These are phyloP conservation scores for Martiniozyma asiatica DNA, from an alignment of 1,139 yeast species.

Conservation along the genomic window DNA sequence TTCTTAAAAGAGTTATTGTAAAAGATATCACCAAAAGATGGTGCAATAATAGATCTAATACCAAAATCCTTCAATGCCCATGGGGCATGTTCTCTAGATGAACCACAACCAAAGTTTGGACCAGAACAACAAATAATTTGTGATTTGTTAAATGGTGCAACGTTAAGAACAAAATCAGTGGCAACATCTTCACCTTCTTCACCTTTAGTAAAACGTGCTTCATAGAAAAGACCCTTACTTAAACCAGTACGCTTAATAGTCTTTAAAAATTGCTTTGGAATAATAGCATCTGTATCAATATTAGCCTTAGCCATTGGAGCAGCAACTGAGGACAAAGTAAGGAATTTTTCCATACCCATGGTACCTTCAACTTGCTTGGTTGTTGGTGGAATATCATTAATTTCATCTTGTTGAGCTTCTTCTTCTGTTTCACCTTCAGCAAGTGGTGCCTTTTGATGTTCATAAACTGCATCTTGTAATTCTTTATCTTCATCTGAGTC, in stretches of 20 bases:
- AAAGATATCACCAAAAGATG: constrained; percentile 96
- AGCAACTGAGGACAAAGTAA: constrained; percentile 67
- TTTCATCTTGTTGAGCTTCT: constrained; percentile 31
- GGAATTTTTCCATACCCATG: constrained; percentile 66
- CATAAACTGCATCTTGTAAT: constrained; percentile 57
- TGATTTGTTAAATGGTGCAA: constrained; percentile 67
- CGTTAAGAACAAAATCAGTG: constrained; percentile 83
- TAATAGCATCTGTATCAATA: constrained; percentile 95
- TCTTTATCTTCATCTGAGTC: constrained; percentile 39
- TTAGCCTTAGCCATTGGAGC: constrained; percentile 93
- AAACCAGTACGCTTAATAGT: constrained; percentile 96
- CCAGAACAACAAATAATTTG: constrained; percentile 86
- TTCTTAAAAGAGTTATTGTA: constrained; percentile 94
- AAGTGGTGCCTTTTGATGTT: constrained; percentile 46
- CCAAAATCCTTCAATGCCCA: constrained; percentile 99
- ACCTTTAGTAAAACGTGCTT: constrained; percentile 65
- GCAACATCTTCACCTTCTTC: constrained; percentile 60
- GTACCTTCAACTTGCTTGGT: constrained; percentile 19
- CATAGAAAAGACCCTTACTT: constrained; percentile 78
- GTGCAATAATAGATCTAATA: constrained; percentile 89
- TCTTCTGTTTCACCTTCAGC: constrained; percentile 23
- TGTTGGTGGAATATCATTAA: constrained; percentile 47
- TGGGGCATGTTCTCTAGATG: constrained; percentile 98
- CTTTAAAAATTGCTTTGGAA: constrained; percentile 95
- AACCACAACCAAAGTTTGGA: constrained; percentile 97